Conservation (phyloP, 768 basidiomycete genomes). For the Rhizopogon vesiculosus region DNA sequence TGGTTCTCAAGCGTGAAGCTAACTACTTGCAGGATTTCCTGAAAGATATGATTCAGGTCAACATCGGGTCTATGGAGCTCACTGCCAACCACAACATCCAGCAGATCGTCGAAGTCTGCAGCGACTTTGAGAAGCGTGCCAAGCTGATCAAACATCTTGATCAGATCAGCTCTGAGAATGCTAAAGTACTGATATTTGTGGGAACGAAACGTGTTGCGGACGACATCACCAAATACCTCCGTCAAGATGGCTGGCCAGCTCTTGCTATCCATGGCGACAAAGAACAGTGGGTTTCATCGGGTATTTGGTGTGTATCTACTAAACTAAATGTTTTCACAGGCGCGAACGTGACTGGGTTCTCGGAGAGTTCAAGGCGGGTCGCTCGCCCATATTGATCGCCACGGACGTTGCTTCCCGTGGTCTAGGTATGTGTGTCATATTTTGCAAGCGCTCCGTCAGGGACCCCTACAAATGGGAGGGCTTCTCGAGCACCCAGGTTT, state of each 20-base stretch:
- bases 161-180: constrained; percentile 93
- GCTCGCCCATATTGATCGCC: constrained; percentile 96
- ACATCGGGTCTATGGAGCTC: constrained; percentile 97
- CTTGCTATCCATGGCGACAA: constrained; percentile 99
- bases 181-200: constrained; percentile 98
- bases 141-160: constrained; percentile 97
- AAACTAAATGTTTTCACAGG: constrained; percentile 31
- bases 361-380: constrained; percentile 96
- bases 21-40: constrained; percentile 72
- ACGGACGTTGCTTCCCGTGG: constrained; percentile 99
- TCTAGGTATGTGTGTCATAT: constrained; percentile 81
- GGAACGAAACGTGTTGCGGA: constrained; percentile 97
- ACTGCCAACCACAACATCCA: constrained; percentile 98
- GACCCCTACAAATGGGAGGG: constrained; percentile 11
- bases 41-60: constrained; percentile 95
- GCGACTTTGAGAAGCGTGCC: constrained; percentile 94
- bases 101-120: constrained; percentile 94
- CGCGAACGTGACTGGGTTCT: constrained; percentile 99
- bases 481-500: constrained; percentile 1
- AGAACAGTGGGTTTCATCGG: constrained; percentile 68
- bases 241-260: constrained; percentile 99
- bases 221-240: constrained; percentile 95
- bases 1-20: not conserved
- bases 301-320: not conserved
- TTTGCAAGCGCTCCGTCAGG: constrained; percentile 42